Evolutionary conservation across 73 alveolate species (phyloP), one percentile per base, ranked within the genome.

Genomic region (Paraurostyla sp.): DNA sequence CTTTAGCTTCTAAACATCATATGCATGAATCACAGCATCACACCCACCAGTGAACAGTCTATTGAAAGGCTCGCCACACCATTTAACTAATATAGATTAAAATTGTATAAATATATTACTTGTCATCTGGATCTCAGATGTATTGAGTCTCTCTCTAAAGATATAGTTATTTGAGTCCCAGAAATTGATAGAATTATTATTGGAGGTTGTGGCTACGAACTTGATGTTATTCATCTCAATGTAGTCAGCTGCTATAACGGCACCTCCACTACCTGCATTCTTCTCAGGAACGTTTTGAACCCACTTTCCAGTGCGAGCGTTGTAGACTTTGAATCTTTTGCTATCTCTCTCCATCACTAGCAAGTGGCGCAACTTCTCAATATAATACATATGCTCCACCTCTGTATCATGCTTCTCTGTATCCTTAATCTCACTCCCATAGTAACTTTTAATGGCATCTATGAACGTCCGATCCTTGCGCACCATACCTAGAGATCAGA

Each of bases 341-440:
- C 97, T 92, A 81, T 97, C 99, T 78, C 95, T 96, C 91, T 97
- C 99, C 92, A 97, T 92, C 60, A 95, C 99, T 29, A 97, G 91
- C 81, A 97, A 76, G 88, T 95, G 98, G 75, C 96, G 97, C 76
- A 97, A 85, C 86, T 89, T 94, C 71, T 97, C 98, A 57, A 97
- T 93, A 87, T 90, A 97, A 93, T 93, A 97, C 58, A 97, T 87
- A 84, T 95, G 94, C 69, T 97, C 96, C 18, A 97, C 95, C 85
- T 94, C 99, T 29, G 97, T 96, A 75, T 97, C 99, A 94, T 97
- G 99, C 87, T 95, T 96, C 76, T 92, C 92, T 42, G 91, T 93
- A 75, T 97, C 99, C 80, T 92, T 93, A 22, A 95, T 92, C 4
- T 91, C 90, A 36, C 96, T 91, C 46, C 97, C 95, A 84, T 92